Conservation (phyloP, 2,329 filamentous ascomycete genomes). For the Penicillium griseofulvum region DNA sequence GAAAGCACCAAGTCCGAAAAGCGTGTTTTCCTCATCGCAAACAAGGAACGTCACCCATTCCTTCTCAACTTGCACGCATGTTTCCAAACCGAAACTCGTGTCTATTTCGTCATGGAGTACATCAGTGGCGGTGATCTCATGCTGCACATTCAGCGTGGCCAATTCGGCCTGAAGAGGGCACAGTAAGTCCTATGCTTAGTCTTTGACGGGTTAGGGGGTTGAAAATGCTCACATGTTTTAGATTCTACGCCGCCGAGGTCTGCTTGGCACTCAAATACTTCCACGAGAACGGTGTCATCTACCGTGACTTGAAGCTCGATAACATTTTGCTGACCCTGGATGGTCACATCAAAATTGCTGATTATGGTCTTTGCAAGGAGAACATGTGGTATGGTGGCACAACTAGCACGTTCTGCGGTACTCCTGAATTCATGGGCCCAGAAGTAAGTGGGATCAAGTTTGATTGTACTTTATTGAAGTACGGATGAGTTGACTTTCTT, state of each 20-base stretch:
- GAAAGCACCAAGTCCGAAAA: constrained; percentile 98
- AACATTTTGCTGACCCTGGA: constrained; percentile 93
- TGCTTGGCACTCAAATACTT: constrained; percentile 98
- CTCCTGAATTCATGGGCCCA: constrained; percentile 99
- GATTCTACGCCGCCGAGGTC: constrained; percentile 96
- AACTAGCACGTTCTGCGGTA: constrained; percentile 97
- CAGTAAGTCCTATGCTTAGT: constrained; percentile 62
- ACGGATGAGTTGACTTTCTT: constrained; percentile 20
- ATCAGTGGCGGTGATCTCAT: constrained; percentile 98
- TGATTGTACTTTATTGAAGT: neutral
- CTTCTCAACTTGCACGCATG: constrained; percentile 92
- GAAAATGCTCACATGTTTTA: constrained; percentile 36
- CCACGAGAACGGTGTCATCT: constrained; percentile 98
- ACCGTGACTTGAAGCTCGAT: constrained; percentile 76
- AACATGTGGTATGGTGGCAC: constrained; percentile 99
- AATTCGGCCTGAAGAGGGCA: constrained; percentile 92
- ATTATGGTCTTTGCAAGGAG: constrained; percentile 98
- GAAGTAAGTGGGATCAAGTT: constrained; percentile 60
- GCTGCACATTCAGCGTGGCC: constrained; percentile 95
- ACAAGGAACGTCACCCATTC: constrained; percentile 96
- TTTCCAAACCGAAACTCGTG: constrained; percentile 97
- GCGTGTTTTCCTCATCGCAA: constrained; percentile 93
- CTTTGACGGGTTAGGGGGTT: neutral
- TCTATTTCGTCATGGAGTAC: constrained; percentile 99
- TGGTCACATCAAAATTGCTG: constrained; percentile 96